Conservation (phyloP, 2,329 filamentous ascomycete species). For the Atkinsonella hypoxylon region DNA sequence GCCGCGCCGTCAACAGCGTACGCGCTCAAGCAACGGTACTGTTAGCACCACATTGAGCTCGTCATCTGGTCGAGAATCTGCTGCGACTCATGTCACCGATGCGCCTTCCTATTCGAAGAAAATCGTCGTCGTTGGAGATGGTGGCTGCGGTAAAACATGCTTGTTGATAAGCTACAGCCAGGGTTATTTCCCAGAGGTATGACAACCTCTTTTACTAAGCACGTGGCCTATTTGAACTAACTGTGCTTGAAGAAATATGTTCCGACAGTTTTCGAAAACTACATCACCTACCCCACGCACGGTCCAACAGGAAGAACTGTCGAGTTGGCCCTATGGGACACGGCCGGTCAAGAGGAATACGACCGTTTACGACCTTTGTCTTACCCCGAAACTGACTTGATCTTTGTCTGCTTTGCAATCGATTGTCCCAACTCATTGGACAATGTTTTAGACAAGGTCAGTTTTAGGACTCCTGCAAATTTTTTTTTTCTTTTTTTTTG, state of each 20-base stretch:
- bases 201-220: constrained; percentile 10
- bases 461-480: background rate
- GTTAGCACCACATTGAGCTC: constrained; percentile 75
- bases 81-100: constrained; percentile 76
- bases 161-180: constrained; percentile 97
- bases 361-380: constrained; percentile 90
- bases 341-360: constrained; percentile 96
- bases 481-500: background rate
- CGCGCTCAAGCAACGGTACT: constrained; percentile 75
- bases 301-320: constrained; percentile 82
- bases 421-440: constrained; percentile 97
- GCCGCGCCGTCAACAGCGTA: constrained; percentile 36
- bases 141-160: constrained; percentile 97
- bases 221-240: background rate
- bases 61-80: constrained; percentile 63
- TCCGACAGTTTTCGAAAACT: constrained; percentile 98
- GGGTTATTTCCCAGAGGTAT: constrained; percentile 96
- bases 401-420: constrained; percentile 98
- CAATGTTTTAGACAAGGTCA: constrained; percentile 97
- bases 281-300: constrained; percentile 95
- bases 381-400: constrained; percentile 93
- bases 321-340: constrained; percentile 96
- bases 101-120: constrained; percentile 95
- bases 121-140: constrained; percentile 96
- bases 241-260: constrained; percentile 76